Conservation (phyloP, 306 rosid genomes). For the Pyrus pyrifolia region DNA sequence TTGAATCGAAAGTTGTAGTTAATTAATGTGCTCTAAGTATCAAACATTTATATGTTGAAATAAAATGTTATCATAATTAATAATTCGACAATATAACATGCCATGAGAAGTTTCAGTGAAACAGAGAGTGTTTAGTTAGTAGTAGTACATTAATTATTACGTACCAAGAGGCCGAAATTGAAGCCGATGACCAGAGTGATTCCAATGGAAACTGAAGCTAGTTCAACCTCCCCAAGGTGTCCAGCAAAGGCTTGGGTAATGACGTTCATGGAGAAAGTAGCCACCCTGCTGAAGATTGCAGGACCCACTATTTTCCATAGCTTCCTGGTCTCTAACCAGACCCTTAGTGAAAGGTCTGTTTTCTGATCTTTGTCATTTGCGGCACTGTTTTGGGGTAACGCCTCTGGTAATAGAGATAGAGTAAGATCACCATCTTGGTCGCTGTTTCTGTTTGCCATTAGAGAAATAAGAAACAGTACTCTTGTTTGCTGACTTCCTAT, state of each 20-base stretch:
- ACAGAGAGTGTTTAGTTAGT: too few species aligned
- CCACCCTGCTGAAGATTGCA: constrained; percentile 61
- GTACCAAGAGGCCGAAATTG: constrained; percentile 79
- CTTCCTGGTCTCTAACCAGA: constrained; percentile 55
- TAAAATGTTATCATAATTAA: neutral
- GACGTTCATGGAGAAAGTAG: constrained; percentile 56
- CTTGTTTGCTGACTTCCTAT: neutral
- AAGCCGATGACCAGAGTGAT: constrained; percentile 59
- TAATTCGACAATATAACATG: neutral
- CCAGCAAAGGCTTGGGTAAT: constrained; percentile 44
- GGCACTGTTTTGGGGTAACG: neutral
- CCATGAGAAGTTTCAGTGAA: too few species aligned
- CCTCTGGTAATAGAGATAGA: constrained; percentile 10
- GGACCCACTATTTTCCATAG: constrained; percentile 77
- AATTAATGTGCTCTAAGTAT: too few species aligned
- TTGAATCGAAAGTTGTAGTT: too few species aligned
- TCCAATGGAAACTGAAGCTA: constrained; percentile 65
- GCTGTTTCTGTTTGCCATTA: constrained; percentile 1
- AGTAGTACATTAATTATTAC: neutral
- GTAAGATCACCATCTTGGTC: constrained; percentile 1
- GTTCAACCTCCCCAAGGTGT: constrained; percentile 32
- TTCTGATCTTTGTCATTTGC: neutral
- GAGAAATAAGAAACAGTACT: neutral
- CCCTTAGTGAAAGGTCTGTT: neutral
- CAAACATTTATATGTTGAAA: too few species aligned